Conservation (phyloP, 495 filamentous ascomycete genomes). For the Friedmanniomyces endolithicus region DNA sequence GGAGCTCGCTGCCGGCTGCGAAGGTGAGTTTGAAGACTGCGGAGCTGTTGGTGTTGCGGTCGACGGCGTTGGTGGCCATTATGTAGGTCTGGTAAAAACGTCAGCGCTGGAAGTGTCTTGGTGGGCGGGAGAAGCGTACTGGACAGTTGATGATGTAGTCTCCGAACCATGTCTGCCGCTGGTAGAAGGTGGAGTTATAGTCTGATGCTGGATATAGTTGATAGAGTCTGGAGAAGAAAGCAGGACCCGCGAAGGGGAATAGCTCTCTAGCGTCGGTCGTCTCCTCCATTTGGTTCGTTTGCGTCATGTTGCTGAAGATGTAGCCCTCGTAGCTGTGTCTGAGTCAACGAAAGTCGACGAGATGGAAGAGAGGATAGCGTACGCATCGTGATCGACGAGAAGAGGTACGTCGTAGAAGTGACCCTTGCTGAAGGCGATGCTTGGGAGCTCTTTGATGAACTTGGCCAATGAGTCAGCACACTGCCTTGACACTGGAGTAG, state of each 20-base stretch:
- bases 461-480: not conserved
- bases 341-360: not conserved
- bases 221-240: conserved; percentile 22
- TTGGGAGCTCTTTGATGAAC: conserved; percentile 21
- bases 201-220: conserved; percentile 17
- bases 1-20: conserved; percentile 18
- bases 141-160: conserved; percentile 24
- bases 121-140: conserved; percentile 9
- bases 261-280: conserved; percentile 13
- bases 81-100: not conserved
- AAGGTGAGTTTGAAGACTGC: conserved; percentile 23
- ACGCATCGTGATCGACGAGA: conserved; percentile 19
- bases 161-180: conserved; percentile 21
- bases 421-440: conserved; percentile 19
- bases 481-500: not conserved
- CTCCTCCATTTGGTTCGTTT: conserved; percentile 10
- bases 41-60: conserved; percentile 12
- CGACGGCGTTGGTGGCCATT: conserved; percentile 15
- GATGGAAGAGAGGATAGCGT: not conserved
- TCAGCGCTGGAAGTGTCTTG: conserved; percentile 5
- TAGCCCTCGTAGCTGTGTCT: conserved; percentile 14
- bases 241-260: conserved; percentile 15
- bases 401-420: conserved; percentile 24
- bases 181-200: conserved; percentile 22
- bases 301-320: conserved; percentile 16